These are phyloP conservation scores for Lachnellula suecica DNA, from an alignment of 2,329 filamentous ascomycete genomes.

Conservation along the genomic window DNA sequence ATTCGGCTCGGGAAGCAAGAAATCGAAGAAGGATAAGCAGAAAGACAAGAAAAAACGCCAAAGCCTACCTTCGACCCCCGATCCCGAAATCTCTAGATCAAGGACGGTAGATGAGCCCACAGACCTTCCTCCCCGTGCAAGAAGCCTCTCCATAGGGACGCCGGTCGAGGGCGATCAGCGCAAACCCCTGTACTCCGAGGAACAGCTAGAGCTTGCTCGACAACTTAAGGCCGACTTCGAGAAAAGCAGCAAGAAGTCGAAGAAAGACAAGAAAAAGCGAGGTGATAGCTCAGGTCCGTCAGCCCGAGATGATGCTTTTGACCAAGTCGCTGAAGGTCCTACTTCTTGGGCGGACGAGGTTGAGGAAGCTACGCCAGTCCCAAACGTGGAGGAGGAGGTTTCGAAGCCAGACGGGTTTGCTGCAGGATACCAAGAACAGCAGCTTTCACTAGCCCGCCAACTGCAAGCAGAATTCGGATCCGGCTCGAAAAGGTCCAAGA, in stretches of 20 bases:
- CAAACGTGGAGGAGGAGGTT: not conserved
- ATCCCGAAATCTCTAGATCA: constrained; percentile 22
- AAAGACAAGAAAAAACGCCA: constrained; percentile 33
- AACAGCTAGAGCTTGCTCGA: constrained; percentile 29
- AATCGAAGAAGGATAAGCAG: constrained; percentile 31
- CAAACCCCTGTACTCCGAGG: constrained; percentile 24
- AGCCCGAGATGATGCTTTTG: constrained; percentile 15
- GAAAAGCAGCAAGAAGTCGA: constrained; percentile 22
- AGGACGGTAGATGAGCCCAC: constrained; percentile 17
- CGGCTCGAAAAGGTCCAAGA: constrained; percentile 40
- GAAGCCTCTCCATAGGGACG: constrained; percentile 28
- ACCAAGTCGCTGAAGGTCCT: not conserved
- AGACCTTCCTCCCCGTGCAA: constrained; percentile 19
- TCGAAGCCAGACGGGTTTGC: constrained; percentile 19
- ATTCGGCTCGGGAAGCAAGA: constrained; percentile 22
- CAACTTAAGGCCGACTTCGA: constrained; percentile 27
- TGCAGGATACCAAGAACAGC: constrained; percentile 27
- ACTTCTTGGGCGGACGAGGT: not conserved
- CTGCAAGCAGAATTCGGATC: constrained; percentile 27
- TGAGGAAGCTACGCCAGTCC: not conserved
- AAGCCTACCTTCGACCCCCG: constrained; percentile 26
- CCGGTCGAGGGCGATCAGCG: constrained; percentile 14
- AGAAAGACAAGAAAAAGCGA: constrained; percentile 34
- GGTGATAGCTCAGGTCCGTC: constrained; percentile 9
- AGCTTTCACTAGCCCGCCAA: constrained; percentile 28